phyloP scores from a whole-genome alignment of 75 land plant species.

The Cunninghamia lanceolata region DNA sequence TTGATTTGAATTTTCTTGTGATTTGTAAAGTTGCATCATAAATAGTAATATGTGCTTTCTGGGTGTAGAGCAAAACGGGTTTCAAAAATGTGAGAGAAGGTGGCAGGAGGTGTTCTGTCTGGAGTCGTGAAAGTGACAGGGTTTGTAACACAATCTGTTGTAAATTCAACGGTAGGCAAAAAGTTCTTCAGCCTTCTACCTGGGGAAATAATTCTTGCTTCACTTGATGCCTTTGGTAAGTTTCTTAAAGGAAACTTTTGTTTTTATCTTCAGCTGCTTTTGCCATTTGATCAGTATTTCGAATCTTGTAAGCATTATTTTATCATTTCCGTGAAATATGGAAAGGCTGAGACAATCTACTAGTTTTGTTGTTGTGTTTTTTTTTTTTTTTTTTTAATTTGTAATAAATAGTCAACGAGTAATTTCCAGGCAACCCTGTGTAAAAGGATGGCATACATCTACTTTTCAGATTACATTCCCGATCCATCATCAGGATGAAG shows the following conservation, averaged over 20 bases:
- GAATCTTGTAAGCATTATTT: neutral
- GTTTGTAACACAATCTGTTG: conserved; percentile 55
- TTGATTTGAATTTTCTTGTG: neutral
- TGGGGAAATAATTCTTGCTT: conserved; percentile 84
- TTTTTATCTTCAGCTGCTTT: neutral
- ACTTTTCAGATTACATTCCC: neutral
- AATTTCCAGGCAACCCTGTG: neutral
- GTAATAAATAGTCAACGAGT: neutral
- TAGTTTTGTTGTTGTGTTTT: neutral
- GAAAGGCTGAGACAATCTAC: neutral
- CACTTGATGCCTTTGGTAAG: conserved; percentile 88
- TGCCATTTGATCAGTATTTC: neutral
- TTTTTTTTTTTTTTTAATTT: neutral
- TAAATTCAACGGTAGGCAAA: conserved; percentile 69
- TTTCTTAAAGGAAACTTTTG: neutral
- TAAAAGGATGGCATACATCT: neutral
- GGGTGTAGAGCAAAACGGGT: conserved; percentile 65
- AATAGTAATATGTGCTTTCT: neutral
- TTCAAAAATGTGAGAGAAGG: conserved; percentile 68
- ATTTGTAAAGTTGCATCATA: neutral
- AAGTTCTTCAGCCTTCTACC: conserved; percentile 76
- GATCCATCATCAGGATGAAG: neutral
- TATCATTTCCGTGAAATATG: neutral
- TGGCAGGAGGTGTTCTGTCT: conserved; percentile 56
- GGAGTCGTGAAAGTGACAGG: conserved; percentile 78